phyloP scores from a whole-genome alignment of 73 alveolate species.

The Tetrahymena elliotti region DNA sequence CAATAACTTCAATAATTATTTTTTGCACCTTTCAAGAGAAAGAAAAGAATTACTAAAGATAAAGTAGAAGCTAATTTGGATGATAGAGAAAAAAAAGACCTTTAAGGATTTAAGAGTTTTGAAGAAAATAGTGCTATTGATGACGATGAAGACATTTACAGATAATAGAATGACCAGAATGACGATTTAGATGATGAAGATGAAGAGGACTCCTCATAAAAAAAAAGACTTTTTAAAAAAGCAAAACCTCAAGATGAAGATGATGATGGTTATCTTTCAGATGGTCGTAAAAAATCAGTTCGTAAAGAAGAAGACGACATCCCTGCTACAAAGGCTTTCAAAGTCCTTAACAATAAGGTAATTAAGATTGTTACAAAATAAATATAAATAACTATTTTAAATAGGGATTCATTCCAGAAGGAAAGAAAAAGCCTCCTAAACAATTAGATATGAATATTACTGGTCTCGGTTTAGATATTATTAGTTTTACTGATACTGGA shows the following conservation, averaged over 20 bases:
- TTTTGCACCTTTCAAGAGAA: constrained; percentile 78
- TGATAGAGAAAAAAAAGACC: background rate
- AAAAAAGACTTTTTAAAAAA: background rate
- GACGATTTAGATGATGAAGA: background rate
- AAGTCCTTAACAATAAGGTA: constrained; percentile 17
- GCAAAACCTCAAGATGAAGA: constrained; percentile 32
- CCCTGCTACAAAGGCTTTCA: background rate
- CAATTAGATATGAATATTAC: constrained; percentile 53
- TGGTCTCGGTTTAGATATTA: constrained; percentile 68
- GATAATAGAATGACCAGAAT: background rate
- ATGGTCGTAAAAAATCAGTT: constrained; percentile 40
- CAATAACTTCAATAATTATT: constrained; percentile 62
- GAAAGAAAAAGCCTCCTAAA: constrained; percentile 45
- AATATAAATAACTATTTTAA: background rate
- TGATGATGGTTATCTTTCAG: constrained; percentile 34
- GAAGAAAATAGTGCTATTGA: background rate
- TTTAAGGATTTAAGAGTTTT: background rate
- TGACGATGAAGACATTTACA: background rate
- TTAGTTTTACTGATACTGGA: constrained; percentile 57
- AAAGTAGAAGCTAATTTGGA: background rate
- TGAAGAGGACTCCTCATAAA: background rate
- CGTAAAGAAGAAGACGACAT: constrained; percentile 25
- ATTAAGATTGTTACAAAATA: constrained; percentile 42
- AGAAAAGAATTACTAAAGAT: background rate
- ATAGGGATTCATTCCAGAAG: constrained; percentile 31